Percentiles rank a stretch among this genome's conserved stretches.
phyloP scores from a whole-genome alignment of 1,139 yeast species.

The Taphrina betulina region DNA sequence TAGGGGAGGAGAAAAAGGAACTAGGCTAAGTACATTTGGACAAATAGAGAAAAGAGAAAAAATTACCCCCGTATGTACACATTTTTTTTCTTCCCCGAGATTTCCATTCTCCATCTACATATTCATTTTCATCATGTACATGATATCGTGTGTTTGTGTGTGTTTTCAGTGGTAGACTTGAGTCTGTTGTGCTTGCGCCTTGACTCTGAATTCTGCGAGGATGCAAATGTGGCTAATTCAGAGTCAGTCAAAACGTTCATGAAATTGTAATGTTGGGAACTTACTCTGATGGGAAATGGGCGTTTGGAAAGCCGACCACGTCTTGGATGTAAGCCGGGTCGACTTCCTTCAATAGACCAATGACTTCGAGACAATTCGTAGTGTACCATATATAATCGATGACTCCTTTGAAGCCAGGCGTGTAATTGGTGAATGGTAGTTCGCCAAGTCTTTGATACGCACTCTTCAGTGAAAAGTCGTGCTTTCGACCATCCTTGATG shows the following conservation, averaged over 20 bases:
- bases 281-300: conserved; percentile 63
- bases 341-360: conserved; percentile 80
- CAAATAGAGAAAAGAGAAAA: too few species aligned
- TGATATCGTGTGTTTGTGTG: too few species aligned
- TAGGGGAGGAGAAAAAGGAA: too few species aligned
- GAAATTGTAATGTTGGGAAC: conserved; percentile 71
- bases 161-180: conserved; percentile 10
- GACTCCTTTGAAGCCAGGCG: conserved; percentile 89
- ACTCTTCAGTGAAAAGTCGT: conserved; percentile 75
- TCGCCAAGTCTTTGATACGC: conserved; percentile 75
- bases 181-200: conserved; percentile 26
- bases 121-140: too few species aligned
- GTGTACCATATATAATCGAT: conserved; percentile 97
- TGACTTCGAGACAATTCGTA: conserved; percentile 71
- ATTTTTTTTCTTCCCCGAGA: too few species aligned
- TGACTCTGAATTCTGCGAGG: conserved; percentile 36
- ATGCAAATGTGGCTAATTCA: conserved; percentile 35
- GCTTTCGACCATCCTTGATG: conserved; percentile 85
- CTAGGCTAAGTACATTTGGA: too few species aligned
- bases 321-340: conserved; percentile 73
- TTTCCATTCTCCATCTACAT: too few species aligned
- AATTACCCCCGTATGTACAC: too few species aligned
- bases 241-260: conserved; percentile 46
- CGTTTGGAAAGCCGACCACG: conserved; percentile 89
- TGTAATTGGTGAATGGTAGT: conserved; percentile 87